A percentile compares a stretch with the other conserved stretches of the same genome.
These are phyloP conservation scores for Miamiensis avidus DNA, from an alignment of 169 alveolate genomes.

Conservation along the genomic window DNA sequence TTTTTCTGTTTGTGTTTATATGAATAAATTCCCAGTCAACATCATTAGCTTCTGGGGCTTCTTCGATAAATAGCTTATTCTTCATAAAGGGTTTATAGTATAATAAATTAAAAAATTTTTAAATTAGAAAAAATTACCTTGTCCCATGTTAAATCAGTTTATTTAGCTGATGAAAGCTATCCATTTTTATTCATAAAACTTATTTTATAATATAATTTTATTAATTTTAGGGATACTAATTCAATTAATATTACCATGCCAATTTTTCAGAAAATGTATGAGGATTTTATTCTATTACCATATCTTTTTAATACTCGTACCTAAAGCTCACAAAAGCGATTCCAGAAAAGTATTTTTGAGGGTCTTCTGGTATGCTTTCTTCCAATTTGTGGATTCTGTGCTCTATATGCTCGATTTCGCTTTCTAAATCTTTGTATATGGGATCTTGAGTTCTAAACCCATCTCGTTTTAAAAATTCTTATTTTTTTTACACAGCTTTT, in stretches of 20 bases:
- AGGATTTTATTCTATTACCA: background rate
- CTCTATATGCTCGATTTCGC: too few relatives aligned
- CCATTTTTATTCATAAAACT: background rate
- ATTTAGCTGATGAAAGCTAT: too few relatives aligned
- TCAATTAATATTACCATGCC: background rate
- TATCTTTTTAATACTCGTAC: background rate
- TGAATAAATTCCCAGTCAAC: constrained; percentile 36
- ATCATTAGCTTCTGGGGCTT: constrained; percentile 49
- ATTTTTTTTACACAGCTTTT: background rate
- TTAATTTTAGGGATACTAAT: background rate
- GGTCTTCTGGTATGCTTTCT: background rate
- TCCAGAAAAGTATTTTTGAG: background rate
- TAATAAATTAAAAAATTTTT: too few relatives aligned
- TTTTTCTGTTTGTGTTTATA: constrained; percentile 21
- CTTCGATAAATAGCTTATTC: constrained; percentile 10
- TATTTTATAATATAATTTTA: too few relatives aligned
- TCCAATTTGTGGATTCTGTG: background rate
- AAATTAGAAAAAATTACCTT: background rate
- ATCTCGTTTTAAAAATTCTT: background rate
- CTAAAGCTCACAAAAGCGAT: background rate
- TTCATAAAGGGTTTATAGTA: too few relatives aligned
- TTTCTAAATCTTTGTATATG: background rate
- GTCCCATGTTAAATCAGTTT: background rate
- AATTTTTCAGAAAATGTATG: background rate
- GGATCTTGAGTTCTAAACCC: background rate